Percentiles rank a stretch among this genome's conserved stretches.
These are phyloP conservation scores for Chytriomyces confervae DNA, from an alignment of 192 early-diverging fungal species.

Conservation along the genomic window DNA sequence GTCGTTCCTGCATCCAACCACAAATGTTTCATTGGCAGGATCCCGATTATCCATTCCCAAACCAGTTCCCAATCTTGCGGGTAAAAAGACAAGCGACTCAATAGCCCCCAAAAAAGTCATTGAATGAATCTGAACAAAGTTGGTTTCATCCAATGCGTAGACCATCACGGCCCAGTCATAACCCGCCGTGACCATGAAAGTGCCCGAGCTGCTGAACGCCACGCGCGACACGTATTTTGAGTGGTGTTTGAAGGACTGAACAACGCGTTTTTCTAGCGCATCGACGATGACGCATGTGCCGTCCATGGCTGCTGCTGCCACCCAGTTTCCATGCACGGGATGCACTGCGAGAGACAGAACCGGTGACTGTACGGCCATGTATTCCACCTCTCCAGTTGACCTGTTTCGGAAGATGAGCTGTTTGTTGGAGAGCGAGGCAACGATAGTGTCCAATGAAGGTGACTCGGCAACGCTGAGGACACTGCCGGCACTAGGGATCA, in stretches of 20 bases:
- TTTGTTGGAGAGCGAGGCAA: constrained; percentile 27
- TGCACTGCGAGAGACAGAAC: constrained; percentile 70
- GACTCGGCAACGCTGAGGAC: constrained; percentile 32
- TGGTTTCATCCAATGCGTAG: constrained; percentile 44
- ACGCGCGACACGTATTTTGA: constrained; percentile 70
- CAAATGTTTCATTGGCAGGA: constrained; percentile 21
- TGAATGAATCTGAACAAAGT: constrained; percentile 41
- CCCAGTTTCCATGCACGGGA: constrained; percentile 42
- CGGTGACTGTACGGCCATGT: constrained; percentile 51
- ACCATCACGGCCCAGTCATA: constrained; percentile 72
- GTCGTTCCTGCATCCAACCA: constrained; percentile 72
- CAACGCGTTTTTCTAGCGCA: not conserved
- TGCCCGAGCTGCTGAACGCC: constrained; percentile 64
- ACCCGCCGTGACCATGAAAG: constrained; percentile 67
- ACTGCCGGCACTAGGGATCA: constrained; percentile 25
- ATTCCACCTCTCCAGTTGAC: constrained; percentile 39
- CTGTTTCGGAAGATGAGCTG: constrained; percentile 46
- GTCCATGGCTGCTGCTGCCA: constrained; percentile 31
- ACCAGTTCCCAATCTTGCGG: constrained; percentile 19
- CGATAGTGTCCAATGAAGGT: constrained; percentile 32
- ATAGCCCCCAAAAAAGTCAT: constrained; percentile 63
- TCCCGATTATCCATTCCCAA: not conserved
- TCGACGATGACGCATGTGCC: constrained; percentile 16
- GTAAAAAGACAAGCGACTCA: constrained; percentile 68
- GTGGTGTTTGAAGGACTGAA: constrained; percentile 74